Conservation (phyloP, 108 stramenopile genomes). For the Cylindrotheca closterium region DNA sequence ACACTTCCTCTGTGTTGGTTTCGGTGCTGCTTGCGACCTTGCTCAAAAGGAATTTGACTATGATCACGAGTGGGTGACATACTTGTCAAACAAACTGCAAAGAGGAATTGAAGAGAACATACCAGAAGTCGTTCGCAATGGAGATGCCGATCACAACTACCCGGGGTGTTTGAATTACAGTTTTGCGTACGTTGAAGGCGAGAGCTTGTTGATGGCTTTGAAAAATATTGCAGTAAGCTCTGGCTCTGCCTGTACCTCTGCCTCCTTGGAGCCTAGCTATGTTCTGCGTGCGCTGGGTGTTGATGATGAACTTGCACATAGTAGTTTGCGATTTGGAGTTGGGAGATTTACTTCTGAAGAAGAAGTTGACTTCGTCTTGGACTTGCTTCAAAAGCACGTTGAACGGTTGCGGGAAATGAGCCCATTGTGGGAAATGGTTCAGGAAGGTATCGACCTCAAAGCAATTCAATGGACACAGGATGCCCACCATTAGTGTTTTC, state of each 20-base stretch:
- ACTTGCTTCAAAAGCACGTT: conserved; percentile 92
- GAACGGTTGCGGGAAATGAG: conserved; percentile 94
- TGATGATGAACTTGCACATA: conserved; percentile 98
- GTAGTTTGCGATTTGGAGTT: conserved; percentile 95
- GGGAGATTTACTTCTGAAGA: conserved; percentile 96
- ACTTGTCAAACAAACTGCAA: conserved; percentile 76
- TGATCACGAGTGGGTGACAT: conserved; percentile 77
- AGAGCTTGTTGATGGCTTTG: conserved; percentile 95
- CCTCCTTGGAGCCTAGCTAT: conserved; percentile 97
- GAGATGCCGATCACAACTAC: conserved; percentile 87
- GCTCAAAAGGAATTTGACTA: conserved; percentile 85
- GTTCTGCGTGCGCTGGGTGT: conserved; percentile 97
- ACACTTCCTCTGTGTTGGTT: conserved; percentile 89
- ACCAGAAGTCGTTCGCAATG: conserved; percentile 91
- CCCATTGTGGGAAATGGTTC: conserved; percentile 99
- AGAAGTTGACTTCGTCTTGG: conserved; percentile 95
- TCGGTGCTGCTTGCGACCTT: conserved; percentile 91
- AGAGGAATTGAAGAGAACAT: conserved; percentile 84
- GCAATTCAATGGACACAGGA: conserved; percentile 98
- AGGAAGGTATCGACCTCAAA: conserved; percentile 98
- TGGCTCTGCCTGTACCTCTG: conserved; percentile 98
- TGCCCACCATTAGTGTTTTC: conserved; percentile 48
- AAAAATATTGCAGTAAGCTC: conserved; percentile 98
- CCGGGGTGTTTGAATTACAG: conserved; percentile 96
- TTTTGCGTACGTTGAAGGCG: conserved; percentile 99